Evolutionary conservation across 2,329 filamentous ascomycete species (phyloP).

Genomic region (Ceratocystis cubensis): DNA sequence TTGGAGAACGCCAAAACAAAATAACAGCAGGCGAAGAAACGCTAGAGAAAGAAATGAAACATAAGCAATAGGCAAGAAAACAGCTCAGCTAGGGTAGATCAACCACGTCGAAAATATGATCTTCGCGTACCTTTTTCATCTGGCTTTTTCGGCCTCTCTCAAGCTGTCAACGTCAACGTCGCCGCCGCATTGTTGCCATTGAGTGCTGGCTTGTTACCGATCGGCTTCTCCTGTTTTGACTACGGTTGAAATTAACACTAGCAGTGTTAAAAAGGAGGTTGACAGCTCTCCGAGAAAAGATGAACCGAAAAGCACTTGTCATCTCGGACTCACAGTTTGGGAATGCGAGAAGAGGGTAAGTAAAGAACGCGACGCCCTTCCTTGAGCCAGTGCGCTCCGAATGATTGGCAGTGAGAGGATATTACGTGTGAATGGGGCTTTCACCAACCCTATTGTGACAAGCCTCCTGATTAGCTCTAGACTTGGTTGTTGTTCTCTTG

Average conservation of each 20-base stretch:
- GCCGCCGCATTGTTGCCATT: neutral
- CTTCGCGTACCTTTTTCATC: neutral
- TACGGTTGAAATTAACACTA: neutral
- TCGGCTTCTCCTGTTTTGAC: neutral
- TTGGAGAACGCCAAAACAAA: constrained; percentile 2
- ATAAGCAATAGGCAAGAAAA: constrained; percentile 1
- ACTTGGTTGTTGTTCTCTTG: neutral
- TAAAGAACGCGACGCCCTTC: neutral
- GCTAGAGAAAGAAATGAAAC: constrained; percentile 5
- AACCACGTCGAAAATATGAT: neutral
- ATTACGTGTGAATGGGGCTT: neutral
- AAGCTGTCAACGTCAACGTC: neutral
- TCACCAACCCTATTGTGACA: neutral
- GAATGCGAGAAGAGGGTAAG: neutral
- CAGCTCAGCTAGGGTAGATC: neutral
- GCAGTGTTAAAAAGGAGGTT: neutral
- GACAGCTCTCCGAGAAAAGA: neutral
- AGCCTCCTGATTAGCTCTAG: too few species aligned
- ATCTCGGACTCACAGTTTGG: too few species aligned
- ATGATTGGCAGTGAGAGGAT: neutral
- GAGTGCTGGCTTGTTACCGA: too few species aligned
- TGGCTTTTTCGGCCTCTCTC: neutral
- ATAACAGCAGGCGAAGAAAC: neutral
- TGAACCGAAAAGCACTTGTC: too few species aligned
- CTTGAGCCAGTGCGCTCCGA: neutral